phyloP scores from a whole-genome alignment of 257 asterid species.

The Lantana camara region DNA sequence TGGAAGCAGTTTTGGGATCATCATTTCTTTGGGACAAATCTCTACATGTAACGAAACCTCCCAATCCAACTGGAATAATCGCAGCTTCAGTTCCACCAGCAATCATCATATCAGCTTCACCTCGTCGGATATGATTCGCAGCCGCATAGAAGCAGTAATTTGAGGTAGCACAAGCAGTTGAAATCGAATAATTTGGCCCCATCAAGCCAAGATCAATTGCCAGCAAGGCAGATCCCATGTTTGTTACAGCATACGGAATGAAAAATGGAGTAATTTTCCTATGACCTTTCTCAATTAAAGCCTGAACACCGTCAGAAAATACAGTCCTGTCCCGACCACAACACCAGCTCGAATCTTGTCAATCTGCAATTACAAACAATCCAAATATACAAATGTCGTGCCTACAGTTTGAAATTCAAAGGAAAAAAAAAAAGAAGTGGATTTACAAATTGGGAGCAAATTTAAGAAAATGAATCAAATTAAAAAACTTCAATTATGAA shows the following conservation, averaged over 20 bases:
- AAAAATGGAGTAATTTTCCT: slow-evolving; percentile 54
- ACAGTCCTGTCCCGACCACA: slow-evolving; percentile 53
- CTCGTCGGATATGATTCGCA: slow-evolving; percentile 67
- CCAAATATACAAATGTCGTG: slow-evolving; percentile 17
- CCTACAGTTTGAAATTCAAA: not conserved
- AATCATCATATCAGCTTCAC: slow-evolving; percentile 73
- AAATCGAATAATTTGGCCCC: slow-evolving; percentile 83
- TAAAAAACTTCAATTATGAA: slow-evolving; percentile 1
- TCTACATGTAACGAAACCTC: slow-evolving; percentile 74
- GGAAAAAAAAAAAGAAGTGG: not conserved
- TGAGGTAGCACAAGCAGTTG: slow-evolving; percentile 67
- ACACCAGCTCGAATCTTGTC: too few species aligned
- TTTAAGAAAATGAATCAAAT: not conserved
- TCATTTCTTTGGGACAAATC: slow-evolving; percentile 72
- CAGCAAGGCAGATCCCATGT: slow-evolving; percentile 58
- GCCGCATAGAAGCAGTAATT: slow-evolving; percentile 73
- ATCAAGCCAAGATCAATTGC: slow-evolving; percentile 65
- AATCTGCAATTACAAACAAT: slow-evolving; percentile 34
- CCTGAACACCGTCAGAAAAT: slow-evolving; percentile 46
- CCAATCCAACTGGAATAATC: slow-evolving; percentile 53
- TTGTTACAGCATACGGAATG: slow-evolving; percentile 62
- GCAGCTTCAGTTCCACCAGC: too few species aligned
- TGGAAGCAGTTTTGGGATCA: slow-evolving; percentile 70
- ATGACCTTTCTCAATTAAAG: slow-evolving; percentile 51
- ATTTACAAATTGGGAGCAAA: not conserved